Conservation (phyloP, 1,139 yeast species). For the Nematodospora anomalae region DNA sequence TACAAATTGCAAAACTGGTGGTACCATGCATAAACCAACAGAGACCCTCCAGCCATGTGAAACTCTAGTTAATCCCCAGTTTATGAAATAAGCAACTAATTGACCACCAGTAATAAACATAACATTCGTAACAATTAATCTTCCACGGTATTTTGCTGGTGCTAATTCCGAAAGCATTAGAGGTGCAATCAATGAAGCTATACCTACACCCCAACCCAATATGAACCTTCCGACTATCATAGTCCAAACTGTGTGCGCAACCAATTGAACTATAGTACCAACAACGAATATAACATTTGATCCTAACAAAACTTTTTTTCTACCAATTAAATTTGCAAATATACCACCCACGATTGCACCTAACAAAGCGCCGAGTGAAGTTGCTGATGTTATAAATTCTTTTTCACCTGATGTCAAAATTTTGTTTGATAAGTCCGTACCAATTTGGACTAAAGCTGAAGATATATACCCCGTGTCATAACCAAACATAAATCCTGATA, state of each 20-base stretch:
- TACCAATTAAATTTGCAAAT: slow-evolving; percentile 76
- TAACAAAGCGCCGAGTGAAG: slow-evolving; percentile 86
- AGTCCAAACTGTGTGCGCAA: slow-evolving; percentile 78
- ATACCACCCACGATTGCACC: slow-evolving; percentile 79
- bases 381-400: slow-evolving; percentile 91
- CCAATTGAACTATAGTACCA: slow-evolving; percentile 84
- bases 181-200: slow-evolving; percentile 89
- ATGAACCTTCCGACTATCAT: slow-evolving; percentile 90
- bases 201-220: slow-evolving; percentile 95
- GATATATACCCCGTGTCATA: slow-evolving; percentile 96
- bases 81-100: slow-evolving; percentile 85
- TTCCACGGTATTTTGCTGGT: slow-evolving; percentile 87
- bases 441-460: slow-evolving; percentile 82
- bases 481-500: slow-evolving; percentile 95
- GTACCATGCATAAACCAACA: slow-evolving; percentile 87
- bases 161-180: slow-evolving; percentile 89
- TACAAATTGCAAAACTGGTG: slow-evolving; percentile 75
- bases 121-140: slow-evolving; percentile 69
- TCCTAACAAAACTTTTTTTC: slow-evolving; percentile 75
- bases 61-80: slow-evolving; percentile 79
- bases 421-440: slow-evolving; percentile 61
- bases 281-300: slow-evolving; percentile 77
- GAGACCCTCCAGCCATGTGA: slow-evolving; percentile 89
- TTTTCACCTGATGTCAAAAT: slow-evolving; percentile 70
- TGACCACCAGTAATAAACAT: slow-evolving; percentile 88